Conservation (phyloP, 495 filamentous ascomycete genomes). For the Aspergillus egyptiacus region DNA sequence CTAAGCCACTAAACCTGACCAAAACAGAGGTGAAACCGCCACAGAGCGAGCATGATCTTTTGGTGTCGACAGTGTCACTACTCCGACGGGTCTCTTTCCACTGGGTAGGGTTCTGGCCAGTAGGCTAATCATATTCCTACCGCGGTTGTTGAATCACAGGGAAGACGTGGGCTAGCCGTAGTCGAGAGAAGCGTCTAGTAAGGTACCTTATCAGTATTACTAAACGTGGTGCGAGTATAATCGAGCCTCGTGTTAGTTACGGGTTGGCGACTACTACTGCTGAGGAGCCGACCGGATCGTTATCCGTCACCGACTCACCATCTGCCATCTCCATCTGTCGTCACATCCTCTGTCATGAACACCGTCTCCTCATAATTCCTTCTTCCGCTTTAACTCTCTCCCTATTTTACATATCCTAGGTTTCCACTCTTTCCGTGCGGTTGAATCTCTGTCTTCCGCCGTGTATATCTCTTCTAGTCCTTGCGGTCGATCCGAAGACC, state of each 20-base stretch:
- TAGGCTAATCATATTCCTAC: conserved; percentile 3
- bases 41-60: not conserved
- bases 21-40: not conserved
- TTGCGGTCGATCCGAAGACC: not conserved
- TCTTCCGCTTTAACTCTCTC: not conserved
- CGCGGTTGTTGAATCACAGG: too few relatives aligned
- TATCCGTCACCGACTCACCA: conserved; percentile 9
- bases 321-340: conserved; percentile 6
- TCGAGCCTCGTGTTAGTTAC: not conserved
- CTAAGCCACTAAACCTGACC: too few relatives aligned
- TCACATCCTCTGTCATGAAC: not conserved
- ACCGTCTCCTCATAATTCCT: not conserved
- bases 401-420: not conserved
- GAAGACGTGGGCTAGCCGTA: too few relatives aligned
- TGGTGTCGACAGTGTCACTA: not conserved
- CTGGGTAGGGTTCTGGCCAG: not conserved
- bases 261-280: not conserved
- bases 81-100: too few relatives aligned
- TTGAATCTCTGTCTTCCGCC: not conserved
- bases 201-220: not conserved
- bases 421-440: not conserved
- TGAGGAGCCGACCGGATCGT: conserved; percentile 2
- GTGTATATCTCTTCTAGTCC: not conserved
- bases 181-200: not conserved
- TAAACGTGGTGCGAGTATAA: not conserved